Base-by-base conservation (phyloP, 2,329 filamentous ascomycete genomes). In the Botrytis squamosa region DNA sequence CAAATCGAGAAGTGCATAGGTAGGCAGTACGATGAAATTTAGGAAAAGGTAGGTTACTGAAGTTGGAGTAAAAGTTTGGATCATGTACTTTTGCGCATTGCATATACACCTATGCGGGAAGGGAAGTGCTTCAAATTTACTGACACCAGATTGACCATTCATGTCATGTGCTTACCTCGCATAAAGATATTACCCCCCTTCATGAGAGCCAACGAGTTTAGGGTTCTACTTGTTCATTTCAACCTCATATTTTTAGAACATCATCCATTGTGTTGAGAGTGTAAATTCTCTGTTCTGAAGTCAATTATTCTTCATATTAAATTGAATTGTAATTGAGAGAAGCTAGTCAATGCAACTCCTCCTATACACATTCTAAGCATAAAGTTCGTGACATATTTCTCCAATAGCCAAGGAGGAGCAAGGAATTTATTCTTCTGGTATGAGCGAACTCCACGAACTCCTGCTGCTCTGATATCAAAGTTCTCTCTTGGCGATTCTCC, bases 351-450 rank as follows among this genome's bases (percentile, higher is more conserved):
- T 42, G 38, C 36, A n/a, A 38, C 66, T 68, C 36, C 49, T 42
- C 49, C 38, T 44, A 25, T 42, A 57, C 49, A 57, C 40, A 55
- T 68, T 68, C 49, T 68, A 68, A 68, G 66, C 49, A 68, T 68
- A 68, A 68, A 57, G 66, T 68, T 68, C 66, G 36, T 68, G 49
- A 57, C 55, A 68, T 68, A 57, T 68, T 68, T 52, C 49, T 68
- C n/a, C 66, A 68, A 68, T 68, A 68, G 66, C 66, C 66, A 57
- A 68, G 49, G 29, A n/a, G 66, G 49, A 68, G 66, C 65, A 55
- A 68, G 66, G 49, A 68, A 42, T 57, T 68, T 68, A 57, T 68
- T 68, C 66, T 68, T 68, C n/a, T 68, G 66, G 49, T 68, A 42
- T 68, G 66, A 57, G 66, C 66, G 66, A 57, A 68, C 66, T 68